Conservation (phyloP, 179 eudicot genomes). For the Silene noctiflora region DNA sequence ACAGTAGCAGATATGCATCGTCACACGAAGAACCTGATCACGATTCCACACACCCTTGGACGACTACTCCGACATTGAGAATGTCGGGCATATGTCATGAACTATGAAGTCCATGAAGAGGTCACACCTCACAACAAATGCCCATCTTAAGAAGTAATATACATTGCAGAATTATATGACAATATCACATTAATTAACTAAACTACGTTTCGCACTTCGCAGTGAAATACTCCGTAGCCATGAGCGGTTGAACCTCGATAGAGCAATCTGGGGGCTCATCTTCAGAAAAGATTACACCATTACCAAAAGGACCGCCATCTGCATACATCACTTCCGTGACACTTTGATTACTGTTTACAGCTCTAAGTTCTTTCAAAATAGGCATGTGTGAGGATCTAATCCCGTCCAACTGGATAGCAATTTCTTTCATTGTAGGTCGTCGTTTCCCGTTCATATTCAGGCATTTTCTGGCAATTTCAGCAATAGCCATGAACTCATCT, state of each 20-base stretch:
- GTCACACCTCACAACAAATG: no score
- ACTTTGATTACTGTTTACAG: background rate
- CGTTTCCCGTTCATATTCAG: conserved; percentile 20
- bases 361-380: background rate
- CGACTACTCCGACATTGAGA: no score
- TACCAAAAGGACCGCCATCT: background rate
- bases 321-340: background rate
- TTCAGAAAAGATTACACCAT: background rate
- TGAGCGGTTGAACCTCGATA: conserved; percentile 4
- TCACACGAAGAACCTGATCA: no score
- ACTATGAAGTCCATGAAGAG: no score
- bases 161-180: no score
- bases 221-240: background rate
- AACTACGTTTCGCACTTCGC: no score
- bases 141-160: no score
- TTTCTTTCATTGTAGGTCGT: conserved; percentile 24
- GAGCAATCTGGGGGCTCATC: conserved; percentile 8
- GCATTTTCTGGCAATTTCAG: conserved; percentile 16
- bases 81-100: no score
- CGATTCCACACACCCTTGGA: no score
- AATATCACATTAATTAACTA: no score
- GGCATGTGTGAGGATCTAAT: conserved; percentile 15
- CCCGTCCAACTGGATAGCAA: conserved; percentile 8
- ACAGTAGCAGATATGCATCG: no score
- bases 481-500: conserved; percentile 15